Evolutionary conservation across 2,329 filamentous ascomycete genomes (phyloP), one percentile per base, ranked within the genome.

Genomic region (Fusarium lateritium): DNA sequence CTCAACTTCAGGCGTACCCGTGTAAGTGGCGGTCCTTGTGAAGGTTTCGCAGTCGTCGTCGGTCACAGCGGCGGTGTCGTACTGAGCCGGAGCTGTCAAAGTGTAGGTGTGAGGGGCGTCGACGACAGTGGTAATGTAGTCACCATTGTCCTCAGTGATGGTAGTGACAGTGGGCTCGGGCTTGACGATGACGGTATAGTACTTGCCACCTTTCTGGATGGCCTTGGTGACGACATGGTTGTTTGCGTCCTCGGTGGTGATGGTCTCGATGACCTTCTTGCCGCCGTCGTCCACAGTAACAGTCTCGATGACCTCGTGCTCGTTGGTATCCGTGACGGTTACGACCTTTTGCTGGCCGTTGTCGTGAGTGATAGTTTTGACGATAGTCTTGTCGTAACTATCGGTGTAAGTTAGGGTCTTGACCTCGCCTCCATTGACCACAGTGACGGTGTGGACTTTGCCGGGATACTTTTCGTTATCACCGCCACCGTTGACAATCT

Each of bases 1-100:
- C 40, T 79, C 73, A 26, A 79, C 73, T 19, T 77, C 76, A 17
- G 44, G 46, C 53, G 76, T 55, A 15, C 64, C 69, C 3, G 62
- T 63, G 10, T 67, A 70, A 17, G 67, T 67, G 22, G 61, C 61
- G 19, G 68, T 71, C n/a, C 62, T 54, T 5, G 69, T 71, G 13
- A 57, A 38, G 26, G 69, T 71, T 28, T 72, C 59, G 36, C 55
- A 60, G 39, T 58, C 44, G 17, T 58, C 47, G 9, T 73, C 69
- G 10, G 72, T 75, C 28, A 72, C 64, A 17, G 73, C 72, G 15
- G 75, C 51, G 3, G 76, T 76, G 26, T 44, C 61, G 52, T 70
- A 74, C 26, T 73, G 64, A 17, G 67, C 62, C 19, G 74, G 62
- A 33, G 71, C 68, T 7, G 76, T 77, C 44, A 76, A 62, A 11